phyloP scores from a whole-genome alignment of 371 early-diverging fungal species.

The Apophysomyces variabilis region DNA sequence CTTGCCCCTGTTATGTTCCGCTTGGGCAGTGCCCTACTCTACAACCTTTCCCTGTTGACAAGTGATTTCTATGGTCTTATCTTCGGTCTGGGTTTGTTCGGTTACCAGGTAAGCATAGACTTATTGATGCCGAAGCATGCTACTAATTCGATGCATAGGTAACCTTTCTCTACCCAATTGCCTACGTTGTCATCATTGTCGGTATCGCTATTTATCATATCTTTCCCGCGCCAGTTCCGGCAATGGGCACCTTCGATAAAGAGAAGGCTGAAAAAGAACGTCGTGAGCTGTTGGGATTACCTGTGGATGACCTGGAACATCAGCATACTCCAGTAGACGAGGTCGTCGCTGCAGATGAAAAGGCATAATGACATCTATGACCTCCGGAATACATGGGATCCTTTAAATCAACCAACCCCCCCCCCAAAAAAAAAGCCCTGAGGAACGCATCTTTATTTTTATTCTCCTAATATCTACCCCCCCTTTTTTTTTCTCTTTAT shows the following conservation, averaged over 20 bases:
- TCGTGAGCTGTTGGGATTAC: constrained; percentile 19
- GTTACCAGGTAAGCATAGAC: constrained; percentile 43
- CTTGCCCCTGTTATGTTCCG: constrained; percentile 72
- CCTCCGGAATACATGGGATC: neutral
- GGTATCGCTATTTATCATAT: constrained; percentile 71
- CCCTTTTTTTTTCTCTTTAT: neutral
- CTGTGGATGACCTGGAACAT: constrained; percentile 21
- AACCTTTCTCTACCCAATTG: constrained; percentile 64
- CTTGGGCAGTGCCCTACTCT: constrained; percentile 72
- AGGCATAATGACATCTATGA: constrained; percentile 1
- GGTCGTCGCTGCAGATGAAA: neutral
- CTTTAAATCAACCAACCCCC: neutral
- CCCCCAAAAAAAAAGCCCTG: neutral
- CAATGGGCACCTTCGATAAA: constrained; percentile 30
- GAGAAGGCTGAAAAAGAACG: constrained; percentile 19
- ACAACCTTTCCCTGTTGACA: constrained; percentile 78
- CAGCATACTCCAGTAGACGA: neutral
- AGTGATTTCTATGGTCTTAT: constrained; percentile 79
- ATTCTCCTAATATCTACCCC: neutral
- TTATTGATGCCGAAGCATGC: neutral
- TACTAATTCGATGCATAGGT: constrained; percentile 27
- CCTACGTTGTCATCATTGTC: constrained; percentile 64
- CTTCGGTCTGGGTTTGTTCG: constrained; percentile 71
- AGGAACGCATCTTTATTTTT: constrained; percentile 3
- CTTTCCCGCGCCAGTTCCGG: constrained; percentile 50